Conservation (phyloP, 352 stramenopile species). For the Sclerospora graminicola region DNA sequence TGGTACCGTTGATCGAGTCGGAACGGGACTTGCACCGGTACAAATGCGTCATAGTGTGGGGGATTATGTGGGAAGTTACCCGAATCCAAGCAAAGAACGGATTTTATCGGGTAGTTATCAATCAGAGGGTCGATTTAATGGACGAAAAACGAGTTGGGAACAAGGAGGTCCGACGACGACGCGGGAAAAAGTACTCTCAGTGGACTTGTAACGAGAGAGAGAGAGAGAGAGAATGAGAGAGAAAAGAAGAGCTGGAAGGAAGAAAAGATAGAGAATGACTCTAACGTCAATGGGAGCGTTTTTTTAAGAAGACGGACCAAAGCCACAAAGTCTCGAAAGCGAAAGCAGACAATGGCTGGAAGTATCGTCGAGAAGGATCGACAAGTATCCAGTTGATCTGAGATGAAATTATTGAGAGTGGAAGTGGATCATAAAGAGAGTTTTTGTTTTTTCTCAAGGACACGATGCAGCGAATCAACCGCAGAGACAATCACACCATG, state of each 20-base stretch:
- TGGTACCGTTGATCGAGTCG: conserved; percentile 17
- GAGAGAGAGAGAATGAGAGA: no score
- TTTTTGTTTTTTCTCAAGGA: conserved; percentile 11
- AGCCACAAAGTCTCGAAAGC: no score
- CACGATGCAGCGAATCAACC: conserved; percentile 7
- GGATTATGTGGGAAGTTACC: conserved; percentile 13
- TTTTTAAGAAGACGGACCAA: no score
- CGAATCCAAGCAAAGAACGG: conserved; percentile 7
- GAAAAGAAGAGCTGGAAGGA: no score
- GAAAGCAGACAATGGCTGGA: no score
- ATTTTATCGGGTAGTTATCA: conserved; percentile 16
- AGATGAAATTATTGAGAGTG: no score
- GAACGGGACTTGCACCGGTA: conserved; percentile 16
- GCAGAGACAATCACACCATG: conserved; percentile 1
- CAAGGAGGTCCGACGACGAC: conserved; percentile 11
- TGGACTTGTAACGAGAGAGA: conserved; percentile 28
- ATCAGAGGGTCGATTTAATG: conserved; percentile 15
- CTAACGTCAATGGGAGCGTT: no score
- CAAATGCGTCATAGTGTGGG: conserved; percentile 17
- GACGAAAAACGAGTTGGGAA: conserved; percentile 19
- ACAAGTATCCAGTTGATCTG: neutral
- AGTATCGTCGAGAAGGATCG: neutral
- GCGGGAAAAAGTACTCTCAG: conserved; percentile 17
- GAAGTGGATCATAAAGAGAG: conserved; percentile 8
- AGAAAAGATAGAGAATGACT: no score